These are phyloP conservation scores for Coniella vitis DNA, from an alignment of 2,329 filamentous ascomycete genomes.

Conservation along the genomic window DNA sequence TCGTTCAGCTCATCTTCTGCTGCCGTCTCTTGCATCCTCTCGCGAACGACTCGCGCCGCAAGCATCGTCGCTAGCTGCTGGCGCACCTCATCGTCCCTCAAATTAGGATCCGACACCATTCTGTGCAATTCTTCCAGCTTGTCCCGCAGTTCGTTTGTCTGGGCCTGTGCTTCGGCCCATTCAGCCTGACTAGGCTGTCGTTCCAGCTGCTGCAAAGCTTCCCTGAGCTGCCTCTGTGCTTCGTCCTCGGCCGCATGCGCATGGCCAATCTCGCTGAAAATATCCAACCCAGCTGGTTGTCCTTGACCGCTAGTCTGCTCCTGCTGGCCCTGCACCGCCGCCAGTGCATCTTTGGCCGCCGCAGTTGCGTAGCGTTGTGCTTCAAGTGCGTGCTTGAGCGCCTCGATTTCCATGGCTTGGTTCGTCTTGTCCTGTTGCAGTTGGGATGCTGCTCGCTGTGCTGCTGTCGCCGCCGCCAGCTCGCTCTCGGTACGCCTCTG, in stretches of 20 bases:
- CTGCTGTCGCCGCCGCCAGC: conserved; percentile 10
- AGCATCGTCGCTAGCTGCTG: not conserved
- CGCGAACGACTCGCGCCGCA: not conserved
- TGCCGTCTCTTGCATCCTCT: not conserved
- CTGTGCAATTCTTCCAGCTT: not conserved
- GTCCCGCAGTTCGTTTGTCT: not conserved
- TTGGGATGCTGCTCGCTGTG: not conserved
- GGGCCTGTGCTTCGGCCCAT: not conserved
- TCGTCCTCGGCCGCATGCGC: not conserved
- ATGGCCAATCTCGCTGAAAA: not conserved
- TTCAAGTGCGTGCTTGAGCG: conserved; percentile 14
- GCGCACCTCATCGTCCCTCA: not conserved
- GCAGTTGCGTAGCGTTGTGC: conserved; percentile 4
- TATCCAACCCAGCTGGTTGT: not conserved
- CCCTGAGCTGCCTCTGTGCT: not conserved
- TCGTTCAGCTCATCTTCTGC: not conserved
- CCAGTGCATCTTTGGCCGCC: not conserved
- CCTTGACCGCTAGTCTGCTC: not conserved
- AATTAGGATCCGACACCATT: not conserved
- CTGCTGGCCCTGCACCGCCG: not conserved
- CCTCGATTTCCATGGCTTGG: conserved; percentile 2
- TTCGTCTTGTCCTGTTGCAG: conserved; percentile 11
- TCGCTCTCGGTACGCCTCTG: conserved; percentile 21
- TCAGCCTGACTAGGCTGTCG: not conserved
- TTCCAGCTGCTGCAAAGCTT: not conserved